Conservation (phyloP, 169 alveolate genomes). For the Plasmodium fragile region DNA sequence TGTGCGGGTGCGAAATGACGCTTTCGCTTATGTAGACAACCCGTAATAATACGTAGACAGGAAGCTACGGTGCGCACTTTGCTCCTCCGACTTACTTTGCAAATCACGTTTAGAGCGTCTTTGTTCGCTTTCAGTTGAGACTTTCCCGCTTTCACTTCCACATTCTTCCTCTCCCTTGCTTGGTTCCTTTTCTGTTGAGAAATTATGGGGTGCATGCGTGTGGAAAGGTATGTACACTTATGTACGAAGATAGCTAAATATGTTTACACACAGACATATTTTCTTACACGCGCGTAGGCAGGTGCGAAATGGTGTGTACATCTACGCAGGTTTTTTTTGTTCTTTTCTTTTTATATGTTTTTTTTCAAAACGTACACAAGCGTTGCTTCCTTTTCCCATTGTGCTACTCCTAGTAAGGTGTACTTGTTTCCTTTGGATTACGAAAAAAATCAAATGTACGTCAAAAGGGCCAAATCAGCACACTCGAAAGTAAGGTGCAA, state of each 20-base stretch:
- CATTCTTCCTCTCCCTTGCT: slow-evolving; percentile 77
- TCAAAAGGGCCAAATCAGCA: background rate
- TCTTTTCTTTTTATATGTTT: background rate
- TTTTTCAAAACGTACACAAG: slow-evolving; percentile 59
- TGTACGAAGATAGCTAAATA: background rate
- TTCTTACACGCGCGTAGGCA: background rate
- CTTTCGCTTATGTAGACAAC: background rate
- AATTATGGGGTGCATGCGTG: background rate
- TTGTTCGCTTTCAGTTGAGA: slow-evolving; percentile 73
- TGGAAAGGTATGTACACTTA: background rate
- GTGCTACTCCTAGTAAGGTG: slow-evolving; percentile 11
- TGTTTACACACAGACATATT: background rate
- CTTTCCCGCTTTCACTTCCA: slow-evolving; percentile 75
- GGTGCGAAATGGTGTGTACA: slow-evolving; percentile 1
- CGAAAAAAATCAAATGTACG: background rate
- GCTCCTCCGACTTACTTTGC: slow-evolving; percentile 41
- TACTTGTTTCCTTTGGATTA: background rate
- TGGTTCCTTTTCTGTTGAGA: slow-evolving; percentile 72
- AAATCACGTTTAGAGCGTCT: slow-evolving; percentile 69
- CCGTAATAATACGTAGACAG: background rate
- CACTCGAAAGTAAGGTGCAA: background rate
- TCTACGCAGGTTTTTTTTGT: background rate
- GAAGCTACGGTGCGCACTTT: background rate
- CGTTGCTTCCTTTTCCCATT: slow-evolving; percentile 78
- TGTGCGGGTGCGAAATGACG: background rate